Base-by-base conservation (phyloP, 176 grass and related monocot species). In the Oryza glaberrima region DNA sequence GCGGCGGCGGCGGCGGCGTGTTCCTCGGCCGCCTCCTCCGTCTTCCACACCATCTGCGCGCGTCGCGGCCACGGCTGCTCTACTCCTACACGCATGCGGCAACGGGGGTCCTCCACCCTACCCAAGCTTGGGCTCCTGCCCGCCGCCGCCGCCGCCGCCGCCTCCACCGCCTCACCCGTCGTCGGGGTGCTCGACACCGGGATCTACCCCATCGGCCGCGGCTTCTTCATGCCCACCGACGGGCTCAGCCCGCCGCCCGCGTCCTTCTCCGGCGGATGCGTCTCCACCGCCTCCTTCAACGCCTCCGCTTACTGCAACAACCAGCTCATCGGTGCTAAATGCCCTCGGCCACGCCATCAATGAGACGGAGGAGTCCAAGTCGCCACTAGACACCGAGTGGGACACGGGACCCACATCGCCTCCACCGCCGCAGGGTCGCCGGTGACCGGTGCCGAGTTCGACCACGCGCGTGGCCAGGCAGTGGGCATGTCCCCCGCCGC, bases 371-470 rank as follows among this genome's bases (percentile, higher is more conserved):
- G 94, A 97, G 77, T 97, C 94, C 76, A 96, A 91, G 65, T 96
- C 94, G 64, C 94, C 94, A 20, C 41, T 93, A 11, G 94, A 96
- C 49, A 92, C 90, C 30, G 87, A 97, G 28, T 30, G 79, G 94
- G 94, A 23, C 94, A 97, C 41, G 94, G 94, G n/a, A 97, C 92
- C 63, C 94, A 97, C 88, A 97, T 90, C 13, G 92, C 92, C 17
- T 97, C 92, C 75, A 97, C 92, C 7, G 90, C 90, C 60, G 92
- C 94, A 1, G 94, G 94, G 0, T 79, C 92, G 16, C 19, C 84
- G 7, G 86, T 90, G 30, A 0, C 23, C 17, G 69, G 56, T 13
- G 86, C 90, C 1, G 90, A 88, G 3, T 97, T 72, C 79, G 6
- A 92, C 13, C 94, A 97, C 82, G 94, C 91, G 1, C 72, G 77